These are phyloP conservation scores for Arbutus unedo DNA, from an alignment of 148 eudicot genomes.

Conservation along the genomic window DNA sequence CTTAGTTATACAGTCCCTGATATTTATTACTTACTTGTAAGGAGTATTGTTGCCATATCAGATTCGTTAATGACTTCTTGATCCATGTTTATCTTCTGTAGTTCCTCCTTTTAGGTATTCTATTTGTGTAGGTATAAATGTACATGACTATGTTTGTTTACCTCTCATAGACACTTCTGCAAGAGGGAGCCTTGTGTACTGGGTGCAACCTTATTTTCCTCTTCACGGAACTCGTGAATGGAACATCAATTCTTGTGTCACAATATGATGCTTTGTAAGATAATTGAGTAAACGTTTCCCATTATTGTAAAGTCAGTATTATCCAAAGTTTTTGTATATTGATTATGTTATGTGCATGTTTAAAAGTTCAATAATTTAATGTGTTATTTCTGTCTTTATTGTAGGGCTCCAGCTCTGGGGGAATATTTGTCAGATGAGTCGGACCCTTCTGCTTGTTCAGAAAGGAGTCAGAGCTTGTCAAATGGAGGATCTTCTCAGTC, in stretches of 20 bases:
- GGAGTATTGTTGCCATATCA: background rate
- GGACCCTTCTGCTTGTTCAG: slow-evolving; percentile 68
- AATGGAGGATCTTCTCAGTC: slow-evolving; percentile 43
- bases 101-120: background rate
- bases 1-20: background rate
- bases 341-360: background rate
- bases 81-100: background rate
- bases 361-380: background rate
- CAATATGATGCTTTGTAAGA: background rate
- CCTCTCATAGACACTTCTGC: background rate
- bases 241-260: slow-evolving; percentile 3
- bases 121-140: background rate
- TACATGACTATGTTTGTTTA: background rate
- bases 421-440: slow-evolving; percentile 78
- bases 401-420: slow-evolving; percentile 83
- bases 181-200: background rate
- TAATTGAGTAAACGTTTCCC: background rate
- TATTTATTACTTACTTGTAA: background rate
- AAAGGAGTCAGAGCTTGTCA: slow-evolving; percentile 47
- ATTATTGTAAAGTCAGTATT: background rate
- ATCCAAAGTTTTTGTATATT: background rate
- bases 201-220: background rate
- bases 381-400: slow-evolving; percentile 10
- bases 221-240: background rate
- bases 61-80: background rate